Percentiles rank a stretch among this genome's conserved stretches.
Evolutionary conservation across 1,284 basidiomycete genomes (phyloP).

Genomic region (Leccinum huronense): DNA sequence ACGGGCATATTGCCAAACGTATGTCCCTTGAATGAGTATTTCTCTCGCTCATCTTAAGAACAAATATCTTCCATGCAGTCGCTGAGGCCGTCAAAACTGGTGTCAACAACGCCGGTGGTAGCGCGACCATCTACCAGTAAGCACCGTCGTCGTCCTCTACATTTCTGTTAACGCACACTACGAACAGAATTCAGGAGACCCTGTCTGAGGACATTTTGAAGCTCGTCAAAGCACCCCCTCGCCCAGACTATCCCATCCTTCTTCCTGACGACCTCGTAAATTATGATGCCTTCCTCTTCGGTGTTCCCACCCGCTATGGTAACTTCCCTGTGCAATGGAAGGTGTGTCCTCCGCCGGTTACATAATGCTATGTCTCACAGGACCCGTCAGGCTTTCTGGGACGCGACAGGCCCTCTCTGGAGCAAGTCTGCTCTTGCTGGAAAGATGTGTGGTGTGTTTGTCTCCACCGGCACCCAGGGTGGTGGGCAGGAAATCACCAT

Average conservation of each 20-base stretch:
- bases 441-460: conserved; percentile 78
- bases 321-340: conserved; percentile 73
- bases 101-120: conserved; percentile 68
- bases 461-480: conserved; percentile 63
- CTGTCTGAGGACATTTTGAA: conserved; percentile 74
- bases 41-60: neutral
- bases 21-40: conserved; percentile 30
- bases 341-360: conserved; percentile 36
- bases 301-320: conserved; percentile 79
- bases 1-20: conserved; percentile 77
- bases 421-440: conserved; percentile 66
- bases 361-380: conserved; percentile 1
- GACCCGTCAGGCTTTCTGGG: conserved; percentile 66
- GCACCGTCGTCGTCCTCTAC: conserved; percentile 27
- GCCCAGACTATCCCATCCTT: conserved; percentile 73
- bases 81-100: conserved; percentile 79
- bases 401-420: conserved; percentile 81
- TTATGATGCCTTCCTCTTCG: conserved; percentile 69
- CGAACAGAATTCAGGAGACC: conserved; percentile 75
- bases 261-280: conserved; percentile 61
- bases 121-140: conserved; percentile 71
- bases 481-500: conserved; percentile 77
- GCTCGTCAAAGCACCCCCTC: conserved; percentile 76
- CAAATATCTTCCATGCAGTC: conserved; percentile 45
- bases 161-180: neutral